Percentiles rank a stretch among this genome's conserved stretches.
Evolutionary conservation across 805 yeast genomes (phyloP).

Genomic region (Pichia pseudocactophila): DNA sequence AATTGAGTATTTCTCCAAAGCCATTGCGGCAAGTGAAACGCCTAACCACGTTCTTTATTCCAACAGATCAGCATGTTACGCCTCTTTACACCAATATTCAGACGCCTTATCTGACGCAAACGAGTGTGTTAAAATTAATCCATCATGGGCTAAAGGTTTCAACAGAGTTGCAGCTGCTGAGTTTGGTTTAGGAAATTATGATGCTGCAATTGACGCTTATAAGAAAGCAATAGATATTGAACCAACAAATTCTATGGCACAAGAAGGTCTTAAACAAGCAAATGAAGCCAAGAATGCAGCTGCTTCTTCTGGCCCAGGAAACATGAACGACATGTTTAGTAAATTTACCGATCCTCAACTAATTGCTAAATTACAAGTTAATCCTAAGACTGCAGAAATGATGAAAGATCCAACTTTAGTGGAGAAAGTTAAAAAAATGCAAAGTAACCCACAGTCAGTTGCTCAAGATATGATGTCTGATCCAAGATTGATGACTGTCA

Average conservation of each 20-base stretch:
- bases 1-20: conserved; percentile 70
- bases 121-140: conserved; percentile 70
- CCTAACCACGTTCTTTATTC: conserved; percentile 93
- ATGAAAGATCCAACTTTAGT: conserved; percentile 85
- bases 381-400: conserved; percentile 81
- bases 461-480: conserved; percentile 66
- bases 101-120: conserved; percentile 81
- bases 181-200: conserved; percentile 74
- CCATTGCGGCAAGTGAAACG: conserved; percentile 68
- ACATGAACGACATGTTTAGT: conserved; percentile 62
- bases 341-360: conserved; percentile 53
- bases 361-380: conserved; percentile 61
- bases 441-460: conserved; percentile 66
- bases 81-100: conserved; percentile 65
- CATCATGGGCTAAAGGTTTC: conserved; percentile 92
- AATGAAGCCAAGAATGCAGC: conserved; percentile 43
- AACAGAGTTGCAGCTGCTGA: conserved; percentile 90
- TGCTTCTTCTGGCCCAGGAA: conserved; percentile 33
- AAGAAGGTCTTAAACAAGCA: conserved; percentile 68
- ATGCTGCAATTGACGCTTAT: conserved; percentile 64
- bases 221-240: conserved; percentile 76
- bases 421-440: conserved; percentile 51
- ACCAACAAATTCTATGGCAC: conserved; percentile 75
- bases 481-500: conserved; percentile 79
- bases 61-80: conserved; percentile 86